Percentiles rank a stretch among this genome's conserved stretches.
Evolutionary conservation across 2,329 filamentous ascomycete genomes (phyloP).

Genomic region (Grosmannia serpens): DNA sequence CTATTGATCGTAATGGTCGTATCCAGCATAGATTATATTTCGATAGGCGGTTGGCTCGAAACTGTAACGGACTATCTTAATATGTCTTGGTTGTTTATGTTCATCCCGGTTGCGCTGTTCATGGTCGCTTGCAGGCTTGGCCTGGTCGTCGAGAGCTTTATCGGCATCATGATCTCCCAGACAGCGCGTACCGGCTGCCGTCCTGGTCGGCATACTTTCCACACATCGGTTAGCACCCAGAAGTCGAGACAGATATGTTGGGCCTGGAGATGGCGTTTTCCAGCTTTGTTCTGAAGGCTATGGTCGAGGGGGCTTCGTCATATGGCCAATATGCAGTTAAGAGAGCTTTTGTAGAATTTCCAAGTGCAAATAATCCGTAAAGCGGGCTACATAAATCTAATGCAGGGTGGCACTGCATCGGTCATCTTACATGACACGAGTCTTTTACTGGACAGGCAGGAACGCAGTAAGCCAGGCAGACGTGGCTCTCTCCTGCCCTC

Average conservation of each 20-base stretch:
- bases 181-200: neutral
- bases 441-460: neutral
- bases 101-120: neutral
- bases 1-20: neutral
- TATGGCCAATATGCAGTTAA: neutral
- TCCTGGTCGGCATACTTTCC: conserved; percentile 1
- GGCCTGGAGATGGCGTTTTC: neutral
- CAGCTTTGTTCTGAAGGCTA: neutral
- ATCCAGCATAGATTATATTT: too few relatives aligned
- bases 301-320: neutral
- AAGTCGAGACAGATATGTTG: neutral
- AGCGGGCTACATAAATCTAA: neutral
- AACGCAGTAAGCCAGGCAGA: neutral
- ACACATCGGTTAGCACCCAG: neutral
- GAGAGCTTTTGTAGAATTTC: neutral
- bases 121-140: neutral
- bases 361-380: neutral
- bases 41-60: too few relatives aligned
- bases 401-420: too few relatives aligned
- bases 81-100: too few relatives aligned
- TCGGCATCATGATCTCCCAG: neutral
- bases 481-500: neutral
- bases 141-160: neutral
- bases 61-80: too few relatives aligned
- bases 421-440: neutral